These are phyloP conservation scores for Saccharomycopsis olivae DNA, from an alignment of 805 yeast genomes.

Conservation along the genomic window DNA sequence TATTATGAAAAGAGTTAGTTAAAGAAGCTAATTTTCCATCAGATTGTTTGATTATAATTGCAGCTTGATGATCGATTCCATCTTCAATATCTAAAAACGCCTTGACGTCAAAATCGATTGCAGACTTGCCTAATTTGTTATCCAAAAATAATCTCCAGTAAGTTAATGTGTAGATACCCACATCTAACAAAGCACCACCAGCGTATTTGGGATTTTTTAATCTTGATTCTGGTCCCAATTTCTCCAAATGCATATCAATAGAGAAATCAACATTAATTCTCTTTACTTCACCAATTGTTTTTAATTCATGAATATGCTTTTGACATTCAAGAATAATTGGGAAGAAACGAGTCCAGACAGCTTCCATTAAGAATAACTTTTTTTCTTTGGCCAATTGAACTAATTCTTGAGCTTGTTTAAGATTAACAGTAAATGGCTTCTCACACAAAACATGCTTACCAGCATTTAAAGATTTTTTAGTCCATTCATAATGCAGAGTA, in stretches of 20 bases:
- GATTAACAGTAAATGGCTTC: slow-evolving; percentile 43
- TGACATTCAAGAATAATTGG: slow-evolving; percentile 33
- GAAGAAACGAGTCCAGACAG: slow-evolving; percentile 46
- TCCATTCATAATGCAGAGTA: slow-evolving; percentile 37
- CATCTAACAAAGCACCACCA: slow-evolving; percentile 47
- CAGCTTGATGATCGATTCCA: slow-evolving; percentile 33
- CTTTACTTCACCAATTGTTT: slow-evolving; percentile 36
- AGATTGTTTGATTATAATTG: slow-evolving; percentile 29
- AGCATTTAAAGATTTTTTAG: slow-evolving; percentile 30
- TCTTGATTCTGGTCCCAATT: slow-evolving; percentile 27
- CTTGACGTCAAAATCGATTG: slow-evolving; percentile 17
- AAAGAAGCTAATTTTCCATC: slow-evolving; percentile 33
- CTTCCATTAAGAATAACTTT: slow-evolving; percentile 45
- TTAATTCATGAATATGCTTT: slow-evolving; percentile 29
- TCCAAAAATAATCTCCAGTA: slow-evolving; percentile 33
- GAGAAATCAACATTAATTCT: slow-evolving; percentile 36
- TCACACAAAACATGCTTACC: slow-evolving; percentile 45
- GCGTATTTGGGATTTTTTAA: slow-evolving; percentile 36
- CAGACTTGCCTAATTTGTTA: slow-evolving; percentile 24
- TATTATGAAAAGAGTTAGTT: slow-evolving; percentile 21
- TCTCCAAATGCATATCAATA: slow-evolving; percentile 26
- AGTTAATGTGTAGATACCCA: slow-evolving; percentile 43
- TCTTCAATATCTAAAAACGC: slow-evolving; percentile 30
- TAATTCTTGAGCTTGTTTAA: slow-evolving; percentile 32
- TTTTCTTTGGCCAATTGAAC: slow-evolving; percentile 33